These are phyloP conservation scores for Candida insectorum DNA, from an alignment of 805 yeast genomes.

Conservation along the genomic window DNA sequence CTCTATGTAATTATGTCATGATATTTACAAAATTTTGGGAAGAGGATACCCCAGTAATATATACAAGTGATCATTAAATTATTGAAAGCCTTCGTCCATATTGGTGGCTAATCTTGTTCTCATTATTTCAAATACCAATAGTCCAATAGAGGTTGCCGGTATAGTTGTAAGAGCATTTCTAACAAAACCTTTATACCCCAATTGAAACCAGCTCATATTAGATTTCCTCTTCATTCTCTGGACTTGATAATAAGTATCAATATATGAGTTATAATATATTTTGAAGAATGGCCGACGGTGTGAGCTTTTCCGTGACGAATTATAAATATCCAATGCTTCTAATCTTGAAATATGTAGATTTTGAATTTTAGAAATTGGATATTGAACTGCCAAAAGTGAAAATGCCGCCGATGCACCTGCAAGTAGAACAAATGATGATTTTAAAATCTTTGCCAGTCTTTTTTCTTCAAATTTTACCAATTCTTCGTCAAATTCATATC, in stretches of 20 bases:
- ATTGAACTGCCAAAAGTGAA: slow-evolving; percentile 72
- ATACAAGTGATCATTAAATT: background rate
- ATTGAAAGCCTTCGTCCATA: slow-evolving; percentile 15
- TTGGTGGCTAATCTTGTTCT: slow-evolving; percentile 44
- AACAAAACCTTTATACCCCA: slow-evolving; percentile 77
- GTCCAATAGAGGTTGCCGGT: slow-evolving; percentile 87
- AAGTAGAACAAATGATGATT: slow-evolving; percentile 64
- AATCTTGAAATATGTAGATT: slow-evolving; percentile 73
- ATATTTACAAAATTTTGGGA: too few species aligned
- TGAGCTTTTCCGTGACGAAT: slow-evolving; percentile 23
- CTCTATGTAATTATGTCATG: slow-evolving; percentile 4
- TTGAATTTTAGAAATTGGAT: slow-evolving; percentile 78
- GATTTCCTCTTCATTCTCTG: slow-evolving; percentile 52
- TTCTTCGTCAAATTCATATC: slow-evolving; percentile 18
- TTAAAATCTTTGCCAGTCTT: slow-evolving; percentile 48
- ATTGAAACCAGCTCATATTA: slow-evolving; percentile 52
- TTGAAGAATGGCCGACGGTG: slow-evolving; percentile 36
- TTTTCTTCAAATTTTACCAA: slow-evolving; percentile 27
- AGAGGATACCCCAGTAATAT: too few species aligned
- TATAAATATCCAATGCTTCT: slow-evolving; percentile 72
- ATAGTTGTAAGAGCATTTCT: slow-evolving; percentile 70
- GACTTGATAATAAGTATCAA: slow-evolving; percentile 68
- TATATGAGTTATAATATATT: slow-evolving; percentile 70
- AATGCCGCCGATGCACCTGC: slow-evolving; percentile 91
- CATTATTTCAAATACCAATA: slow-evolving; percentile 80